Conservation (phyloP, 2,329 filamentous ascomycete species). For the Colletotrichum shisoi region DNA sequence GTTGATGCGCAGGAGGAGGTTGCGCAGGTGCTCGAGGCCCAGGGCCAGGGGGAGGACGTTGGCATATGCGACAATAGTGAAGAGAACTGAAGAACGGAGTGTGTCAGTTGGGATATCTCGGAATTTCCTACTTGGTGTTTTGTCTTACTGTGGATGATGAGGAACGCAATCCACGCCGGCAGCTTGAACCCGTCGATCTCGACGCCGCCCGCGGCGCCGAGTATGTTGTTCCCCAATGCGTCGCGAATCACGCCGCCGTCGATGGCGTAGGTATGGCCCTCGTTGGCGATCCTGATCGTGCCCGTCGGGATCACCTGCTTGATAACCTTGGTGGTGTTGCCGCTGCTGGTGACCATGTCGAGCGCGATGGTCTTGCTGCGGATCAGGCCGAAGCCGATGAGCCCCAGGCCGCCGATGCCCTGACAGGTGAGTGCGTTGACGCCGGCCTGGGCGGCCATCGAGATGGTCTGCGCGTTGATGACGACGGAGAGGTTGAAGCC, state of each 20-base stretch:
- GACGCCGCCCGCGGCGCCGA: constrained; percentile 40
- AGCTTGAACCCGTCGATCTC: constrained; percentile 39
- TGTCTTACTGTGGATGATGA: constrained; percentile 44
- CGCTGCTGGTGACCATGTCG: constrained; percentile 14
- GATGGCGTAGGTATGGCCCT: constrained; percentile 44
- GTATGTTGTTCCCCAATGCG: constrained; percentile 38
- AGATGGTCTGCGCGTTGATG: constrained; percentile 45
- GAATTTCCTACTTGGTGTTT: neutral
- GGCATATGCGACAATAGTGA: constrained; percentile 43
- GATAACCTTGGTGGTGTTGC: constrained; percentile 33
- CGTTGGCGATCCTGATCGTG: constrained; percentile 42
- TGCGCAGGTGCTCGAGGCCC: constrained; percentile 43
- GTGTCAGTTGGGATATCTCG: neutral
- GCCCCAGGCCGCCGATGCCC: constrained; percentile 47
- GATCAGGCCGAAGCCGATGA: constrained; percentile 44
- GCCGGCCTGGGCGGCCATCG: constrained; percentile 44
- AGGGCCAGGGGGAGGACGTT: constrained; percentile 44
- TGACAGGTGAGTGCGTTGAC: constrained; percentile 47
- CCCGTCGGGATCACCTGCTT: constrained; percentile 44
- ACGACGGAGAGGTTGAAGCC: constrained; percentile 45
- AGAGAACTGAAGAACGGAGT: constrained; percentile 37
- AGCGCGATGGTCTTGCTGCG: constrained; percentile 42
- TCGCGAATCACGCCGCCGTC: constrained; percentile 42
- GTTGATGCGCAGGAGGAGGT: constrained; percentile 43
- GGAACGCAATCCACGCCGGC: constrained; percentile 38